Conservation (phyloP, 2,329 filamentous ascomycete genomes). For the Ambrosiella beaveri region DNA sequence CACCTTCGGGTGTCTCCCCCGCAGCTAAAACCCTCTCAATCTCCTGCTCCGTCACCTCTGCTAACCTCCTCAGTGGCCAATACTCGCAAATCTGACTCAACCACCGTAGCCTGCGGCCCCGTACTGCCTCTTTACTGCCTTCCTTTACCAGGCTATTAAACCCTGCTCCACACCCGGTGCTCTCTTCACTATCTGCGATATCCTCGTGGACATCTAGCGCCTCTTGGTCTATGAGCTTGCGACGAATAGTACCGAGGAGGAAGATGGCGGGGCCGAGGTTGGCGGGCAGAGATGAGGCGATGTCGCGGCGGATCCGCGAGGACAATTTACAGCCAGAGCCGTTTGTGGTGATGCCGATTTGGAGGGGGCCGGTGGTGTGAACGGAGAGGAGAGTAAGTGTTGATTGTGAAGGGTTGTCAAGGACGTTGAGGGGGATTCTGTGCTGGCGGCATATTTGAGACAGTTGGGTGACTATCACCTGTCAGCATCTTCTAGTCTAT, state of each 20-base stretch:
- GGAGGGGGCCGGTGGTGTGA: constrained; percentile 75
- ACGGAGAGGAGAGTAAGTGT: constrained; percentile 81
- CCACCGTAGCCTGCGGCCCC: constrained; percentile 78
- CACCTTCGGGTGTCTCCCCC: constrained; percentile 28
- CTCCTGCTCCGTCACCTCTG: constrained; percentile 62
- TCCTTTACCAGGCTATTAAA: constrained; percentile 75
- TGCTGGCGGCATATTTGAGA: constrained; percentile 58
- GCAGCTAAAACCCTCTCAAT: constrained; percentile 59
- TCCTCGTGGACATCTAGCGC: constrained; percentile 22
- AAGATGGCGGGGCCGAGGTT: constrained; percentile 63
- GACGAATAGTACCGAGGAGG: constrained; percentile 55
- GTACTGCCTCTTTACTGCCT: constrained; percentile 54
- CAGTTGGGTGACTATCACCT: constrained; percentile 40
- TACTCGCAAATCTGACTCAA: constrained; percentile 95
- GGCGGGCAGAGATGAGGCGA: constrained; percentile 60
- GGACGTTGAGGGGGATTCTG: constrained; percentile 83
- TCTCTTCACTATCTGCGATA: constrained; percentile 32
- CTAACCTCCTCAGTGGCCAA: constrained; percentile 76
- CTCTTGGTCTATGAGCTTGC: constrained; percentile 59
- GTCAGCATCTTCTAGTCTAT: constrained; percentile 9
- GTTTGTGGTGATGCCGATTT: constrained; percentile 90
- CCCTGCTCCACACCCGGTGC: constrained; percentile 54
- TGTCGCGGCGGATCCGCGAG: constrained; percentile 72
- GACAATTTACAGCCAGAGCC: constrained; percentile 89
- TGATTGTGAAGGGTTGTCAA: constrained; percentile 72